Percentiles rank a stretch among this genome's conserved stretches.
phyloP scores from a whole-genome alignment of 176 grass and related monocot species.

The bread wheat (Triticum aestivum) region DNA sequence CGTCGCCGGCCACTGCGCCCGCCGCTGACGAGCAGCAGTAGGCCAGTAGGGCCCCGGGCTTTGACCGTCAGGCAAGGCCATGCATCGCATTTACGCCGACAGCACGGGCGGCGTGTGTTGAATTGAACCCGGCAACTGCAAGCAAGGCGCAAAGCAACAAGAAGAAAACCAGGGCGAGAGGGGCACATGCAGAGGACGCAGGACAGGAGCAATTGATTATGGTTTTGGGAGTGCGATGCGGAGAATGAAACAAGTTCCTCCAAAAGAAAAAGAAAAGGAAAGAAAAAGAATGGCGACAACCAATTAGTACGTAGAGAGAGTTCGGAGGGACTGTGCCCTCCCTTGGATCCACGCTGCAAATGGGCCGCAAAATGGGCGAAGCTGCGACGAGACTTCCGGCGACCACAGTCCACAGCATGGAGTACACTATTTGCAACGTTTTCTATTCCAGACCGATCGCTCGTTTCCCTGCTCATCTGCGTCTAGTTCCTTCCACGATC shows the following conservation, averaged over 20 bases:
- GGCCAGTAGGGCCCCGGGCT: not conserved
- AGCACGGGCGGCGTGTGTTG: not conserved
- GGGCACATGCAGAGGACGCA: not conserved
- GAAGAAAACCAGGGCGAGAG: not conserved
- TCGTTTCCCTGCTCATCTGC: not conserved
- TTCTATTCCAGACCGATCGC: not conserved
- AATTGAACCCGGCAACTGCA: not conserved
- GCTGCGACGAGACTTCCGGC: not conserved
- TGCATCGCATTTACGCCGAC: not conserved
- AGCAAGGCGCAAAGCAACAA: not conserved
- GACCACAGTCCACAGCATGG: not conserved
- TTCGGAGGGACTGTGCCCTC: not conserved
- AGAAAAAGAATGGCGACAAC: not conserved
- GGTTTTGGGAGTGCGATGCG: slow-evolving; percentile 18
- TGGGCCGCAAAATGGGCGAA: not conserved
- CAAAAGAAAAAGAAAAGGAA: too few species aligned
- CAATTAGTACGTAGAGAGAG: too few species aligned
- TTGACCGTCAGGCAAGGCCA: not conserved
- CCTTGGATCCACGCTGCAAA: not conserved
- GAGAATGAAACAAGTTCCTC: slow-evolving; percentile 7
- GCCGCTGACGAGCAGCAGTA: too few species aligned
- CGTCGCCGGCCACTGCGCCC: too few species aligned
- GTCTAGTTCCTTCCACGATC: not conserved
- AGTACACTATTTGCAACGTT: not conserved
- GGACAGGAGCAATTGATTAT: not conserved